Base-by-base conservation (phyloP, 257 asterid genomes). In the Ligustrum vulgare region DNA sequence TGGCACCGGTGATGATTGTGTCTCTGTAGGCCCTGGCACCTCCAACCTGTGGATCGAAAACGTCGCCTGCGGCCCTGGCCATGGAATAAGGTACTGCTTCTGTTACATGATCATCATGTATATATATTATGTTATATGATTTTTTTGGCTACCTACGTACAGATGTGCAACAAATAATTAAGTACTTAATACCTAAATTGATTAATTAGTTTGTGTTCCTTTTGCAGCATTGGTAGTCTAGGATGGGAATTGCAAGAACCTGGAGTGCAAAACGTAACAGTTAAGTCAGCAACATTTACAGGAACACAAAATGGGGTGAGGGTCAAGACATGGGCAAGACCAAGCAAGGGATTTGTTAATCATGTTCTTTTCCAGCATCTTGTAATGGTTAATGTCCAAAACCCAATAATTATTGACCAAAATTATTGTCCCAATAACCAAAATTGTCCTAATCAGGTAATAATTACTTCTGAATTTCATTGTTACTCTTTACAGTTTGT, bases 31-130 rank as follows among this genome's bases (percentile, higher is more conserved):
- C 31, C 91, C 96, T 1, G 93, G 93, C 16, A 31, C 80, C 78
- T 72, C 90, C 22, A 74, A 86, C 73, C 35, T 90, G 79, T 90
- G 87, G 90, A 84, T 90, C 34, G 86, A 90, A 63, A 79, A 72
- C 36, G 67, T 90, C 15, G 69, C 82, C 1, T 90, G 93, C 20
- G 93, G 96, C 49, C 93, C 96, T 1, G 96, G 96, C 43, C 96
- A 90, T 32, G 96, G 96, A 12, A 78, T 90, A 54, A 90, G 96
- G 93, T 90, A 73, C 31, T 6, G 1, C 1, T 58, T 58, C 23
- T 9, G 8, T 8, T 2, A 37, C 39, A n/a, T n/a, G n/a, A n/a
- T n/a, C n/a, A 4, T 34, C 43, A 37, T 37, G 9, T 34, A 3
- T 5, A 34, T 4, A 34, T 4, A 5, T 1, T 6, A 5, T 6